These are phyloP conservation scores for Xanthoceras sorbifolium DNA, from an alignment of 345 rosid species.

Conservation along the genomic window DNA sequence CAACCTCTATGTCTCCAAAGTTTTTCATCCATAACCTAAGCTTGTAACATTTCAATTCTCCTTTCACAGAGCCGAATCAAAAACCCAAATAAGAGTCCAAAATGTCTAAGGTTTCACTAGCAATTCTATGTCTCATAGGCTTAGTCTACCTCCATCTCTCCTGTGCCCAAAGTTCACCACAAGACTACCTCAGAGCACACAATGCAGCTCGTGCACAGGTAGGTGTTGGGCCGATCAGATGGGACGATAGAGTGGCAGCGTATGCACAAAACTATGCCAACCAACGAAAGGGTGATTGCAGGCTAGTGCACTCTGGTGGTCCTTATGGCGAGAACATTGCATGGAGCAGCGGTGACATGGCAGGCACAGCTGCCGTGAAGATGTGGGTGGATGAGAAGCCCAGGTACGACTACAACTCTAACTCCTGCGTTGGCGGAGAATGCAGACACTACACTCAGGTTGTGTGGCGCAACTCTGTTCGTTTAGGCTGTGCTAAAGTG, in stretches of 20 bases:
- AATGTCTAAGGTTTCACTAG: slow-evolving; percentile 9
- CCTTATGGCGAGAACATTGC: slow-evolving; percentile 75
- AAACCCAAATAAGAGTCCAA: not conserved
- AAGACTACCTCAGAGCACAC: slow-evolving; percentile 51
- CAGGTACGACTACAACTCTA: slow-evolving; percentile 44
- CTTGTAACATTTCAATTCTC: too few species aligned
- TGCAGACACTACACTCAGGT: slow-evolving; percentile 77
- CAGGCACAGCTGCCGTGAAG: slow-evolving; percentile 43
- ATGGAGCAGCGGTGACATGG: slow-evolving; percentile 37
- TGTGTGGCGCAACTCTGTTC: slow-evolving; percentile 61
- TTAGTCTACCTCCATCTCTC: not conserved
- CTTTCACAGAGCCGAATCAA: not conserved
- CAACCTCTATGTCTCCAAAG: not conserved
- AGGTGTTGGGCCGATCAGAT: slow-evolving; percentile 39
- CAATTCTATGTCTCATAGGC: not conserved
- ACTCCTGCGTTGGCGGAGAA: slow-evolving; percentile 43
- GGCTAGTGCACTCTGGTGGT: slow-evolving; percentile 57
- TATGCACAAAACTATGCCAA: slow-evolving; percentile 48
- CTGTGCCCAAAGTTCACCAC: slow-evolving; percentile 34
- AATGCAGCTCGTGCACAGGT: slow-evolving; percentile 47
- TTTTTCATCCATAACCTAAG: too few species aligned
- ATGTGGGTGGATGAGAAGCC: slow-evolving; percentile 61
- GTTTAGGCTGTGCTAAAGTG: slow-evolving; percentile 66
- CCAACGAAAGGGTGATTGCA: slow-evolving; percentile 37
- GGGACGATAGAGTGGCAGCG: slow-evolving; percentile 48